phyloP scores from a whole-genome alignment of 805 yeast species.

The Zygoascus biomembranicola region DNA sequence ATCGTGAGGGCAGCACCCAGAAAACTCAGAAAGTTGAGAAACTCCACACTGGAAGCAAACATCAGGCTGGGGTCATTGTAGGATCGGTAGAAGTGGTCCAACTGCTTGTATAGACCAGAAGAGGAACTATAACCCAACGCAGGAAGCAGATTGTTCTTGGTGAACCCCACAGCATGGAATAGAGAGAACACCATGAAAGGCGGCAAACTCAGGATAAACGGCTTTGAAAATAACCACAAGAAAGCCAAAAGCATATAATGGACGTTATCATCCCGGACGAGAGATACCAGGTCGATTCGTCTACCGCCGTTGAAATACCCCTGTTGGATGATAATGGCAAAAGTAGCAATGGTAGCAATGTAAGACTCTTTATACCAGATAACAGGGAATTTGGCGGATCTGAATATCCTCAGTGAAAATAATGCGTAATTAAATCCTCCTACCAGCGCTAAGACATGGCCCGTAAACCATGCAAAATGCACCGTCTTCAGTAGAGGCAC shows the following conservation, averaged over 20 bases:
- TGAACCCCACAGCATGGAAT: constrained; percentile 73
- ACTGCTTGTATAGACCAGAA: constrained; percentile 22
- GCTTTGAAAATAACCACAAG: constrained; percentile 52
- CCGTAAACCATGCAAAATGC: constrained; percentile 72
- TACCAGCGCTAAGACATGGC: constrained; percentile 43
- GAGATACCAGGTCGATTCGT: constrained; percentile 11
- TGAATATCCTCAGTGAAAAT: constrained; percentile 21
- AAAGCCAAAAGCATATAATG: constrained; percentile 59
- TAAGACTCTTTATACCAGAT: constrained; percentile 53
- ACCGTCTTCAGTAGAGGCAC: constrained; percentile 30
- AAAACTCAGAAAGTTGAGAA: constrained; percentile 32
- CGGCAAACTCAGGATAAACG: constrained; percentile 49
- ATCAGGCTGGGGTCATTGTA: constrained; percentile 54
- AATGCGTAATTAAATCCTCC: constrained; percentile 34
- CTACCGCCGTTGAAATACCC: constrained; percentile 25
- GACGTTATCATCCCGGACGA: constrained; percentile 55
- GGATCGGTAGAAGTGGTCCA: constrained; percentile 40
- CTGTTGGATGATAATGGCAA: constrained; percentile 69
- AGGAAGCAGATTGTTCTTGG: constrained; percentile 60
- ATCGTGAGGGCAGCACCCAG: constrained; percentile 29
- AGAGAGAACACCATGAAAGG: constrained; percentile 73
- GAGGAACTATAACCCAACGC: constrained; percentile 34
- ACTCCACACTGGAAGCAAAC: constrained; percentile 53
- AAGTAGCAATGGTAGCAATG: constrained; percentile 60
- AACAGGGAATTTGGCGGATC: constrained; percentile 27